Conservation (phyloP, 768 basidiomycete genomes). For the Lactarius trivialis region DNA sequence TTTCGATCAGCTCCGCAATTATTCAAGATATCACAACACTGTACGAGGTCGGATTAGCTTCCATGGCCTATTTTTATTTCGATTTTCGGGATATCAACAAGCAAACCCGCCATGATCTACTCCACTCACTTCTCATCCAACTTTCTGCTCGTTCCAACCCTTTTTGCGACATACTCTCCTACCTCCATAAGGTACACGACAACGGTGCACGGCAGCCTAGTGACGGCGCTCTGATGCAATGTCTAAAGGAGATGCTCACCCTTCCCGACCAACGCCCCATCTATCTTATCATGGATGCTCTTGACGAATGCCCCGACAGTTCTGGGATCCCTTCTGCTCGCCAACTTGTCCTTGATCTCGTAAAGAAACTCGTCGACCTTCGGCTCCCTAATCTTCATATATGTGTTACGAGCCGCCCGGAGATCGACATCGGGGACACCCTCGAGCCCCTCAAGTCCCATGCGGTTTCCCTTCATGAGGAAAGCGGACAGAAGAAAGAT, state of each 20-base stretch:
- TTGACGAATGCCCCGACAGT: background rate
- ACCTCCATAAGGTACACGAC: background rate
- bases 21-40: background rate
- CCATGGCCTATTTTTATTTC: background rate
- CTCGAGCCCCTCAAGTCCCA: background rate
- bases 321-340: background rate
- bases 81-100: background rate
- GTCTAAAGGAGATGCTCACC: background rate
- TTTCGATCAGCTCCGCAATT: background rate
- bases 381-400: background rate
- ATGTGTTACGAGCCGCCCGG: background rate
- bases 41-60: background rate
- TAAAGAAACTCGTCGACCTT: background rate
- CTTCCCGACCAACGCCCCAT: background rate
- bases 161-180: background rate
- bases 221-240: background rate
- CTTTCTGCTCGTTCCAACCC: too few relatives aligned
- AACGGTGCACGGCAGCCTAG: background rate
- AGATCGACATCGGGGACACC: background rate
- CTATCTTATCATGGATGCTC: background rate
- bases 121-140: too few relatives aligned
- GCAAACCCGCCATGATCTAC: background rate
- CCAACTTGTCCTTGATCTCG: background rate
- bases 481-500: background rate
- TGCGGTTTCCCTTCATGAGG: background rate